These are phyloP conservation scores for Cryptococcus floricola DNA, from an alignment of 1,284 basidiomycete species.

Conservation along the genomic window DNA sequence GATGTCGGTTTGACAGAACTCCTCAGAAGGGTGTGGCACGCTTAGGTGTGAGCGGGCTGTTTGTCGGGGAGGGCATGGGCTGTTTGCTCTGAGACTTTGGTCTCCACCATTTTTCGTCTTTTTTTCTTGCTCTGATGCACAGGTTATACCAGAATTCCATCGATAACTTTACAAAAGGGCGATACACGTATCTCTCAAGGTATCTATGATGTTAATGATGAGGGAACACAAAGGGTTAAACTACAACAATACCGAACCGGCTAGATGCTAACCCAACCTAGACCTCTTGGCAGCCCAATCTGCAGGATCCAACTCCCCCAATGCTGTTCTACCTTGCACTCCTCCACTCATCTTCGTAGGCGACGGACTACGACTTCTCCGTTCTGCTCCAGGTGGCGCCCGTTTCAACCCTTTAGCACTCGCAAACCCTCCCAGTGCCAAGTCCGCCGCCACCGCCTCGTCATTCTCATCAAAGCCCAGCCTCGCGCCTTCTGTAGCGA, in stretches of 20 bases:
- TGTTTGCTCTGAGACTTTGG: neutral
- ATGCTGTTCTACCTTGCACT: slow-evolving; percentile 11
- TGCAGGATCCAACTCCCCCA: slow-evolving; percentile 20
- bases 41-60: slow-evolving; percentile 43
- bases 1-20: slow-evolving; percentile 84
- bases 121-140: neutral
- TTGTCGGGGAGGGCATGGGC: neutral
- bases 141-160: neutral
- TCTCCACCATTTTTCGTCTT: slow-evolving; percentile 3
- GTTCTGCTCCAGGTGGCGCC: slow-evolving; percentile 6
- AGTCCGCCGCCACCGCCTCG: slow-evolving; percentile 6
- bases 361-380: slow-evolving; percentile 14
- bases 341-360: slow-evolving; percentile 4
- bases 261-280: slow-evolving; percentile 11
- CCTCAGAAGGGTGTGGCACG: slow-evolving; percentile 63
- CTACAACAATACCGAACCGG: neutral
- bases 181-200: neutral
- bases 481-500: slow-evolving; percentile 12
- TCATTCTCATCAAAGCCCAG: slow-evolving; percentile 16
- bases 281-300: slow-evolving; percentile 23
- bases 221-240: too few relatives aligned
- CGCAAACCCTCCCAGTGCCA: slow-evolving; percentile 23
- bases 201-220: too few relatives aligned
- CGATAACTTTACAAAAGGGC: neutral
- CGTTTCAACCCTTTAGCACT: slow-evolving; percentile 42